Base-by-base conservation (phyloP, 2,329 filamentous ascomycete species). In the Allantophomopsis lycopodina region DNA sequence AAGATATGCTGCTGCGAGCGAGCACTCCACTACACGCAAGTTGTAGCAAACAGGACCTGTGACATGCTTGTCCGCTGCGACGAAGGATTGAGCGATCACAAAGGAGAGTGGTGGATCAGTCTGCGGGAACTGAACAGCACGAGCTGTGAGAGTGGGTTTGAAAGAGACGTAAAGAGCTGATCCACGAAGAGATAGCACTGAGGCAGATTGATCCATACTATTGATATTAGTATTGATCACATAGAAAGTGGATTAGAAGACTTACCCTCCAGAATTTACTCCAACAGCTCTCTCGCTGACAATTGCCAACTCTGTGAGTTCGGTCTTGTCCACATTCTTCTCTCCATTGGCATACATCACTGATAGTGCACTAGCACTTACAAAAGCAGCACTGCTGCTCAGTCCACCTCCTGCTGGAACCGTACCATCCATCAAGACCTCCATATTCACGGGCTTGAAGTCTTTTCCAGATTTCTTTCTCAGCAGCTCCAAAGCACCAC, bases 161-260 rank as follows among this genome's bases (percentile, higher is more conserved):
- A 98, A 98, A 8, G 81, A 83, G 43, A 95, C 89, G 56, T 93
- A 88, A 34, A 95, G 74, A 8, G 91, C 87, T 32, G 83, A 84
- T 38, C 85, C 88, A 48, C 79, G 78, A 52, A 85, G 72, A 0
- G 87, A 89, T 61, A 98, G 91, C 46, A 98, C 89, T 0, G 89
- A 96, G 28, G 91, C 91, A 12, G 87, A 80, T 64, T 98, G 91
- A 55, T 98, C 91, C 91, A 98, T 96, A 41, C 88, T 86, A 45
- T 44, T 41, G 23, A 18, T 59, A 54, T 30, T 4, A 15, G 39
- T 17, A 3, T 20, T 33, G 40, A 30, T n/a, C 7, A 3, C 7
- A 34, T 34, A 7, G n/a, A n/a, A 34, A 17, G 15, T 11, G n/a
- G 32, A 34, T 8, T 15, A 12, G 4, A 34, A 32, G 13, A 50